Evolutionary conservation across 257 asterid species (phyloP).

Genomic region (Cordia subcordata): DNA sequence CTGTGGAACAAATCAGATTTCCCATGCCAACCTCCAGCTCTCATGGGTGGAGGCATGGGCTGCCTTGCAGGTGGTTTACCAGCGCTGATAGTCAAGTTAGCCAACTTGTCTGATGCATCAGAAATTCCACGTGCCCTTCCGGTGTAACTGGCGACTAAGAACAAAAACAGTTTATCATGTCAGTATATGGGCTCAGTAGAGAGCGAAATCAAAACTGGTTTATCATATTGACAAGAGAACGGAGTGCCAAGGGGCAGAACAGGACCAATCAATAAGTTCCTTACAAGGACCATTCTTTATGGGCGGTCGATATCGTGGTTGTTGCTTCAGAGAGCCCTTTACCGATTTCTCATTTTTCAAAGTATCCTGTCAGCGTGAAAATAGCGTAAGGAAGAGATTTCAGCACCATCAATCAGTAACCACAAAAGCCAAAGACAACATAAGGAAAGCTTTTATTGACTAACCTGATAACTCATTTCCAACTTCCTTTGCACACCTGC

Average conservation of each 20-base stretch:
- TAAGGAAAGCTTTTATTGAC: too few relatives aligned
- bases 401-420: not conserved
- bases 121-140: slow-evolving; percentile 39
- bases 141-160: slow-evolving; percentile 31
- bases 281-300: slow-evolving; percentile 52
- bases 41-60: slow-evolving; percentile 58
- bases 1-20: slow-evolving; percentile 40
- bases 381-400: slow-evolving; percentile 1
- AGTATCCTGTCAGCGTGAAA: slow-evolving; percentile 29
- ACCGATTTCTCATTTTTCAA: slow-evolving; percentile 40
- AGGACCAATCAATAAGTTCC: slow-evolving; percentile 3
- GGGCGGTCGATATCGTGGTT: slow-evolving; percentile 73
- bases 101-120: slow-evolving; percentile 53
- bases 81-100: slow-evolving; percentile 45
- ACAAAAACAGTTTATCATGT: not conserved
- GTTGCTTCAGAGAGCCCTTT: slow-evolving; percentile 46
- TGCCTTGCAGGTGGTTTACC: slow-evolving; percentile 42
- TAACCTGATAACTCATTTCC: slow-evolving; percentile 64
- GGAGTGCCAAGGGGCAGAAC: not conserved
- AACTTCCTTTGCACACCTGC: slow-evolving; percentile 79
- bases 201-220: not conserved
- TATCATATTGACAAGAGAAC: not conserved
- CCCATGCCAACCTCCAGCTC: slow-evolving; percentile 82
- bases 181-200: not conserved
- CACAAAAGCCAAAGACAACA: not conserved